These are phyloP conservation scores for Coemansia sp. DNA, from an alignment of 192 early-diverging fungal species.

Conservation along the genomic window DNA sequence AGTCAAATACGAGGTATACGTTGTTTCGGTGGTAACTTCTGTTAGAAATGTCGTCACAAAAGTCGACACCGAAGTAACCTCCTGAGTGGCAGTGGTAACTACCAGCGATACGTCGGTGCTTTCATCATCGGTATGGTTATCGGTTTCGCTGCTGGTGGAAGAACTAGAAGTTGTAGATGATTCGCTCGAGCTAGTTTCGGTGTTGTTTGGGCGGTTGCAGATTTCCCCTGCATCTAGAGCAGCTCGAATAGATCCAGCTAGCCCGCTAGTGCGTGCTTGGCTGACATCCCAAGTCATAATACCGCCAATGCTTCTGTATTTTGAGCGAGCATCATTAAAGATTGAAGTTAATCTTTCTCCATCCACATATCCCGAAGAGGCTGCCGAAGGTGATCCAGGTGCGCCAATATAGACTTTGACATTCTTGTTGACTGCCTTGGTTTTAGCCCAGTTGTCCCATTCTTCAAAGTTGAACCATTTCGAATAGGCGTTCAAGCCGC, in stretches of 20 bases:
- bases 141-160: neutral
- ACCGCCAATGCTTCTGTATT: slow-evolving; percentile 59
- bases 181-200: slow-evolving; percentile 8
- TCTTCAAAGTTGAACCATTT: slow-evolving; percentile 56
- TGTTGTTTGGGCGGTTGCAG: slow-evolving; percentile 15
- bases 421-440: slow-evolving; percentile 55
- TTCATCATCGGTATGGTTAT: neutral
- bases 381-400: slow-evolving; percentile 57
- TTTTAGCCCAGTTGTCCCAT: slow-evolving; percentile 66
- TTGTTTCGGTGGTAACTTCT: slow-evolving; percentile 13
- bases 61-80: slow-evolving; percentile 36
- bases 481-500: slow-evolving; percentile 54
- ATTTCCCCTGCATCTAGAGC: slow-evolving; percentile 20
- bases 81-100: slow-evolving; percentile 17
- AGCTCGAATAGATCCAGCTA: slow-evolving; percentile 27
- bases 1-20: slow-evolving; percentile 22
- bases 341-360: slow-evolving; percentile 36
- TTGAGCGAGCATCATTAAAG: slow-evolving; percentile 38
- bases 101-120: neutral
- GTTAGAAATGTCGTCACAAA: slow-evolving; percentile 15
- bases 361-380: slow-evolving; percentile 54
- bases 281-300: slow-evolving; percentile 68
- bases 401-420: slow-evolving; percentile 58
- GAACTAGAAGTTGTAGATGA: neutral
- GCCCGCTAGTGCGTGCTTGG: slow-evolving; percentile 38